Evolutionary conservation across 2,329 filamentous ascomycete genomes (phyloP), one percentile per base, ranked within the genome.

Genomic region (Fusarium austroafricanum): DNA sequence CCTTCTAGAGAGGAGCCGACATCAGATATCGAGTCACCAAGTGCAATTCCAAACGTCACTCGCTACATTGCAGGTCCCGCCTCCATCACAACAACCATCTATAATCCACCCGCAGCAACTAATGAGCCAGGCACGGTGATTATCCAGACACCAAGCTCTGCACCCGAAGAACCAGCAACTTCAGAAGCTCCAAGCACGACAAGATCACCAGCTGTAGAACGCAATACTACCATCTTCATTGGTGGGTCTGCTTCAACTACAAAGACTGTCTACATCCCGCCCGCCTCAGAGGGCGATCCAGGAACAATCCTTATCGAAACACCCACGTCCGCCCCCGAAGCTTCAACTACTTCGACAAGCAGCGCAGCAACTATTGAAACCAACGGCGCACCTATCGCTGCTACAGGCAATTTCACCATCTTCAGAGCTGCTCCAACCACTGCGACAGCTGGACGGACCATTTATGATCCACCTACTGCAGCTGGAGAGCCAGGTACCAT

Each of bases 241-340:
- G 55, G 40, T 1, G 56, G 35, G 8, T 18, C 37, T 11, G 47
- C 7, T 10, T 55, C 56, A 17, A 55, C 37, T n/a, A 55, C 47
- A 20, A 37, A 26, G n/a, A 61, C 59, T 1, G 23, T 61, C 1
- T 61, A 61, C 10, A 42, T 61, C 3, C 59, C 59, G 6, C 40
- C 55, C 1, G 28, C 42, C 1, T 44, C 51, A 3, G 33, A 44
- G 2, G 42, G 43, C 5, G 61, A 58, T 0, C 52, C 40, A 14
- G 61, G 61, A 31, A 67, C 54, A 2, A 38, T 65, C 6, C 14
- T 68, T 11, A 61, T 68, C 7, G 59, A 67, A 9, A 68, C 64
- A 0, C 64, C 46, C 3, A 63, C 51, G 0, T 6, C 29, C 0
- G 18, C 17, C 3, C 39, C 45, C 0, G 15, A 3, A 12, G 38